Conservation (phyloP, 2,329 filamentous ascomycete species). For the Aspergillus phoenicis region DNA sequence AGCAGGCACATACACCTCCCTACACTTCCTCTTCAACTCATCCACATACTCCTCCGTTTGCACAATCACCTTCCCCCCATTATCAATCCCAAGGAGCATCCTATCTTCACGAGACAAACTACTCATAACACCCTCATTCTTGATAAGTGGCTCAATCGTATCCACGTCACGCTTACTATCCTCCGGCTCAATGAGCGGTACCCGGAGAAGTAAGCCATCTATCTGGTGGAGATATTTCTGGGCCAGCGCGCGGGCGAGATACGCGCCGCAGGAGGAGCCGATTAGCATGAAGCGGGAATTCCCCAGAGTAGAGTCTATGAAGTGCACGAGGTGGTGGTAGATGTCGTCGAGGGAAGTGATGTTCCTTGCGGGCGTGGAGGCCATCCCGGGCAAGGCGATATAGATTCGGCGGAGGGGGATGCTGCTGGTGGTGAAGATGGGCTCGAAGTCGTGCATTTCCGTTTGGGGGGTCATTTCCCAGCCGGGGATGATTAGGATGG, state of each 20-base stretch:
- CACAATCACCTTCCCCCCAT: slow-evolving; percentile 24
- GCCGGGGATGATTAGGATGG: slow-evolving; percentile 33
- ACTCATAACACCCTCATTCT: slow-evolving; percentile 29
- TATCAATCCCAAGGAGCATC: slow-evolving; percentile 12
- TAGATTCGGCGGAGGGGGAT: slow-evolving; percentile 30
- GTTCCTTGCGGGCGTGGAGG: slow-evolving; percentile 28
- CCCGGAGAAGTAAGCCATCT: slow-evolving; percentile 31
- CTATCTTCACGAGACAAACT: slow-evolving; percentile 25
- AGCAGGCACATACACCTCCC: slow-evolving; percentile 21
- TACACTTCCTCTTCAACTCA: slow-evolving; percentile 25
- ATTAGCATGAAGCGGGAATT: slow-evolving; percentile 27
- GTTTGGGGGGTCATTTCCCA: slow-evolving; percentile 26
- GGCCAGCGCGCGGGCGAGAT: slow-evolving; percentile 32
- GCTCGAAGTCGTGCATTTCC: slow-evolving; percentile 32
- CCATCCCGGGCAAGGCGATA: slow-evolving; percentile 35
- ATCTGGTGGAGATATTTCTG: slow-evolving; percentile 29
- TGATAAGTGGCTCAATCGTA: slow-evolving; percentile 26
- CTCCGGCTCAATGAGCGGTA: slow-evolving; percentile 31
- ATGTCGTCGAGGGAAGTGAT: slow-evolving; percentile 32
- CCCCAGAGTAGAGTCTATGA: slow-evolving; percentile 31
- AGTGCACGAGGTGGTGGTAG: slow-evolving; percentile 27
- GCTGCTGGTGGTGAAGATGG: slow-evolving; percentile 27
- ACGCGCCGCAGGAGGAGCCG: slow-evolving; percentile 34
- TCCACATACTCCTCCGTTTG: slow-evolving; percentile 32
- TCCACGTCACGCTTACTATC: slow-evolving; percentile 30